Evolutionary conservation across 495 filamentous ascomycete genomes (phyloP).

Genomic region (Elasticomyces elasticus): DNA sequence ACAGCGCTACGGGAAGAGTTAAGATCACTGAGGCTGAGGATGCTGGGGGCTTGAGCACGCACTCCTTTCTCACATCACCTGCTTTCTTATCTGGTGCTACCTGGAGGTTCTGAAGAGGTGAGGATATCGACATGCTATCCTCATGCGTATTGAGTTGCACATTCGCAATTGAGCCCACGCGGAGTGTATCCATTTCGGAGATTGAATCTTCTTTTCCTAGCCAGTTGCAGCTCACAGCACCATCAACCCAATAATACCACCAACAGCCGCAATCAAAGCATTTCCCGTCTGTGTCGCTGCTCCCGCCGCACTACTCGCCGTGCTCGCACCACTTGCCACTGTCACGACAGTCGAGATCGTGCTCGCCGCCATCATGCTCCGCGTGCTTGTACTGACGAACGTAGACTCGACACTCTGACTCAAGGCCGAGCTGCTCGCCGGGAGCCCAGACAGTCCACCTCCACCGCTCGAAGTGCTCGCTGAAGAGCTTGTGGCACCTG

Average conservation of each 20-base stretch:
- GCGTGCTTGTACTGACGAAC: background rate
- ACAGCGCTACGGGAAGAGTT: no score
- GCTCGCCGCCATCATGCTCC: background rate
- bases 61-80: no score
- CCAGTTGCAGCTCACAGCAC: no score
- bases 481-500: background rate
- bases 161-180: no score
- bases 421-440: background rate
- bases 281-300: background rate
- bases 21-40: no score
- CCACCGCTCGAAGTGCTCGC: background rate
- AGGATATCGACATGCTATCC: no score
- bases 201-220: no score
- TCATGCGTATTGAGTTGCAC: background rate
- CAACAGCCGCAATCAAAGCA: background rate
- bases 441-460: background rate
- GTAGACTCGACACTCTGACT: background rate
- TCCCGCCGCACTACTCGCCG: background rate
- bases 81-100: no score
- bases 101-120: no score
- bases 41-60: no score
- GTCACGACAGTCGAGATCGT: background rate
- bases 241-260: constrained; percentile 6
- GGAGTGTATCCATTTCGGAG: no score
- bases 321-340: background rate